These are phyloP conservation scores for Quercus phellos DNA, from an alignment of 331 rosid genomes.

Conservation along the genomic window DNA sequence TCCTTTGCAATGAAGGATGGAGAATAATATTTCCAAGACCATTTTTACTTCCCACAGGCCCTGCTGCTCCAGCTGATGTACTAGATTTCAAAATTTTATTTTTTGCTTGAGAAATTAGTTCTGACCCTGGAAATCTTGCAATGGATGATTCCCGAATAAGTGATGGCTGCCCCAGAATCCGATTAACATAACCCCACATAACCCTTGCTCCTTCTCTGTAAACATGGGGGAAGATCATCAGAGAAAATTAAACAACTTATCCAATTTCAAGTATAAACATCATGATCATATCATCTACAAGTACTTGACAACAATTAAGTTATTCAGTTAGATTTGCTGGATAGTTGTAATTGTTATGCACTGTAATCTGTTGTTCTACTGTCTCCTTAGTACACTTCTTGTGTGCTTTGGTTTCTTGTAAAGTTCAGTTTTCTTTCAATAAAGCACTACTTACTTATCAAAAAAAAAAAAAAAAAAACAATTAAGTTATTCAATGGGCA, in stretches of 20 bases:
- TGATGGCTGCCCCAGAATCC: conserved; percentile 96
- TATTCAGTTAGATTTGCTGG: not conserved
- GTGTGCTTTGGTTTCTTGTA: too few relatives aligned
- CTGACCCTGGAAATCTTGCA: conserved; percentile 74
- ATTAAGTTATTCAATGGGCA: not conserved
- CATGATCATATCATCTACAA: not conserved
- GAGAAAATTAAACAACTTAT: conserved; percentile 25
- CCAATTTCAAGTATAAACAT: not conserved
- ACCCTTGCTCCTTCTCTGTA: conserved; percentile 92
- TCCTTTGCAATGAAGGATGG: conserved; percentile 79
- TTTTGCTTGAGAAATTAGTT: conserved; percentile 59
- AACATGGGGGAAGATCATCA: conserved; percentile 18
- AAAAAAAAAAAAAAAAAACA: not conserved
- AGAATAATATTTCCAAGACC: conserved; percentile 70
- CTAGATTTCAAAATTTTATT: conserved; percentile 45
- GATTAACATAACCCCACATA: conserved; percentile 89
- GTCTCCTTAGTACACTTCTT: too few relatives aligned
- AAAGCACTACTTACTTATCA: too few relatives aligned
- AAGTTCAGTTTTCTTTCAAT: too few relatives aligned
- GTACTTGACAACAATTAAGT: not conserved
- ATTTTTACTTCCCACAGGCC: conserved; percentile 41
- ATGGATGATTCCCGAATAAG: conserved; percentile 93
- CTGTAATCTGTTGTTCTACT: too few relatives aligned
- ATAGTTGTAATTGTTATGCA: too few relatives aligned
- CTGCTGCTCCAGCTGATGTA: conserved; percentile 41